phyloP scores from a whole-genome alignment of 2,329 filamentous ascomycete genomes.

The Cercospora janseana region DNA sequence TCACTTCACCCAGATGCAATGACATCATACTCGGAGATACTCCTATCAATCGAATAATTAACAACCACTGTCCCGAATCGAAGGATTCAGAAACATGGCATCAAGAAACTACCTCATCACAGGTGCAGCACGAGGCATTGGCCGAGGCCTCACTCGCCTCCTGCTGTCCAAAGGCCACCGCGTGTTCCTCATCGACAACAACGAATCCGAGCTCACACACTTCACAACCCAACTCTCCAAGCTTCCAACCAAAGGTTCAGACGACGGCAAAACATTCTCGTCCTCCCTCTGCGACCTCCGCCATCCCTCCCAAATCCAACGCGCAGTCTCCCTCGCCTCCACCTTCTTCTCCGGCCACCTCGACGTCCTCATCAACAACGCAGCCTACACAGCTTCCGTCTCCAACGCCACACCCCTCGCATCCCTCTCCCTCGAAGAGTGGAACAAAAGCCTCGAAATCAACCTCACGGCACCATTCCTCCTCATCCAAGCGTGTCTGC shows the following conservation, averaged over 20 bases:
- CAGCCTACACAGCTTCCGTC: slow-evolving; percentile 41
- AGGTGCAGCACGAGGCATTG: slow-evolving; percentile 41
- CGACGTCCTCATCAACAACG: slow-evolving; percentile 47
- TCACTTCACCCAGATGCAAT: neutral
- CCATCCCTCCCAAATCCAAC: slow-evolving; percentile 34
- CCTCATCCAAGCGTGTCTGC: slow-evolving; percentile 32
- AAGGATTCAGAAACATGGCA: neutral
- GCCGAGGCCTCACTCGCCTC: slow-evolving; percentile 39
- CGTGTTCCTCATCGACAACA: slow-evolving; percentile 44
- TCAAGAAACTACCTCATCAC: slow-evolving; percentile 45
- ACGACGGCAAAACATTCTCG: slow-evolving; percentile 24
- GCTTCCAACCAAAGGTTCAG: slow-evolving; percentile 14
- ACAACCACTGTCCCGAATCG: neutral
- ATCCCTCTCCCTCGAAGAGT: slow-evolving; percentile 41
- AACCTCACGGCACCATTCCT: slow-evolving; percentile 43
- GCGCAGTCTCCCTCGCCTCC: slow-evolving; percentile 33
- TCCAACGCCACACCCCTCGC: slow-evolving; percentile 32
- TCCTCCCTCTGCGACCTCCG: slow-evolving; percentile 29
- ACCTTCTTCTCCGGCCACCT: slow-evolving; percentile 40
- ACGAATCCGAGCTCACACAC: slow-evolving; percentile 42
- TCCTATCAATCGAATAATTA: neutral
- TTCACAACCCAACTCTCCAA: slow-evolving; percentile 33
- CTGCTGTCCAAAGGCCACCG: slow-evolving; percentile 43
- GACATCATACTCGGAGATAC: neutral
- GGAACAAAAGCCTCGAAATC: slow-evolving; percentile 40